Evolutionary conservation across 2,329 filamentous ascomycete species (phyloP), one percentile per base, ranked within the genome.

Genomic region (Colletotrichum sp.): DNA sequence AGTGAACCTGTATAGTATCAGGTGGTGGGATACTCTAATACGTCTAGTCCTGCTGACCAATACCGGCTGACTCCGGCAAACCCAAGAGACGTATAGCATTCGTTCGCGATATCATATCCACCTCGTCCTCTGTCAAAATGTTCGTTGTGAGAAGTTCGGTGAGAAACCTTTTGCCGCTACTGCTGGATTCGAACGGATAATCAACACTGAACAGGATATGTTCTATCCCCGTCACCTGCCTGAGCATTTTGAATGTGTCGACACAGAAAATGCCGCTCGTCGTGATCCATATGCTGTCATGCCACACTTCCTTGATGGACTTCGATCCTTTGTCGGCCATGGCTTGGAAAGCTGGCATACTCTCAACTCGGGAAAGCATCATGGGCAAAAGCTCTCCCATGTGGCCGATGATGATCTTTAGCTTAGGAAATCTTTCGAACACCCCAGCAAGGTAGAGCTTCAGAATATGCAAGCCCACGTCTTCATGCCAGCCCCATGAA

Each of bases 161-260:
- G 0, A 52, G n/a, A 1, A 52, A 52, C 0, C 0, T 7, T 13
- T 1, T 52, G 0, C 44, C n/a, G 1, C 44, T 52, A 1, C 44
- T 52, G n/a, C 44, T 52, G 2, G 44, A 52, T 0, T 52, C 44
- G 1, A 52, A 52, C n/a, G 44, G 44, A 13, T 52, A 52, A 0
- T 52, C 44, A 4, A 52, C 44, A 0, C 44, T 21, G 44, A 52
- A 52, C 44, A 52, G 4, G 0, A 52, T 13, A 2, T 52, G n/a
- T 7, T 52, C 6, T 0, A 13, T 13, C 44, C 16, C 3, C n/a
- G 44, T 52, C 6, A 52, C 44, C 1, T 52, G n/a, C 1, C 6
- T 0, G 2, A 52, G 12, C 44, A 21, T 52, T 1, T 52, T 52
- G 44, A 52, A 52, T 2, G 44, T 52, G 44, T 52, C n/a, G 3